A percentile compares a stretch with the other conserved stretches of the same genome.
Evolutionary conservation across 1,139 yeast species (phyloP).

Genomic region (Hanseniaspora uvarum): DNA sequence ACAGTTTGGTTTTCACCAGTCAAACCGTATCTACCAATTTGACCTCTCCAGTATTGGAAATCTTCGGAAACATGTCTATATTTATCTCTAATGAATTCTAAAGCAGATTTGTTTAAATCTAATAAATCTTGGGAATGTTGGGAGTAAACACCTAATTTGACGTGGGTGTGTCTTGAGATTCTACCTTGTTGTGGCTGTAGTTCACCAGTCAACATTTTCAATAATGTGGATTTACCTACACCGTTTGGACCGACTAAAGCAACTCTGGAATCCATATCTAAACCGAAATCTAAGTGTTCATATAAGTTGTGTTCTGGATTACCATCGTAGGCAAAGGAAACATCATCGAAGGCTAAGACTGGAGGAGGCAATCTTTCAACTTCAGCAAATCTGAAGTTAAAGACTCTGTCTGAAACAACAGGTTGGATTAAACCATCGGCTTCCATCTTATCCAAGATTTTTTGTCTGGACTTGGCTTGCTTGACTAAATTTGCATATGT

Average conservation of each 20-base stretch:
- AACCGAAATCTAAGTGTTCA: constrained; percentile 88
- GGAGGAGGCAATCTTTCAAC: constrained; percentile 99
- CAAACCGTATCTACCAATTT: constrained; percentile 94
- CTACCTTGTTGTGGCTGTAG: constrained; percentile 84
- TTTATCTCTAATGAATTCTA: constrained; percentile 93
- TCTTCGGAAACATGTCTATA: constrained; percentile 86
- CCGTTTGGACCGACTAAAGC: constrained; percentile 99
- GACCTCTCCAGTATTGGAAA: constrained; percentile 98
- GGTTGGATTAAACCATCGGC: constrained; percentile 96
- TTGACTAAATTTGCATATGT: constrained; percentile 97
- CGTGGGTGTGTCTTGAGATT: constrained; percentile 93
- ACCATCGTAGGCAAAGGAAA: constrained; percentile 85
- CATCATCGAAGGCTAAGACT: constrained; percentile 90
- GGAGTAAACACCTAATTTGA: constrained; percentile 96
- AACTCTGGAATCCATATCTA: constrained; percentile 97
- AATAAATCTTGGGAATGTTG: constrained; percentile 98
- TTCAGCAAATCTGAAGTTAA: constrained; percentile 86
- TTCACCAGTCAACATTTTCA: constrained; percentile 93
- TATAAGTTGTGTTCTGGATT: constrained; percentile 79
- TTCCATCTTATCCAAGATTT: constrained; percentile 98
- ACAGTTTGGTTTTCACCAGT: constrained; percentile 99
- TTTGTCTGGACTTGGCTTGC: constrained; percentile 98
- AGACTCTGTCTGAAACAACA: constrained; percentile 85
- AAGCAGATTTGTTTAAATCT: constrained; percentile 86
- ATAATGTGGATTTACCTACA: constrained; percentile 94